These are phyloP conservation scores for Infundibulicybe gibba DNA, from an alignment of 768 basidiomycete genomes.

Conservation along the genomic window DNA sequence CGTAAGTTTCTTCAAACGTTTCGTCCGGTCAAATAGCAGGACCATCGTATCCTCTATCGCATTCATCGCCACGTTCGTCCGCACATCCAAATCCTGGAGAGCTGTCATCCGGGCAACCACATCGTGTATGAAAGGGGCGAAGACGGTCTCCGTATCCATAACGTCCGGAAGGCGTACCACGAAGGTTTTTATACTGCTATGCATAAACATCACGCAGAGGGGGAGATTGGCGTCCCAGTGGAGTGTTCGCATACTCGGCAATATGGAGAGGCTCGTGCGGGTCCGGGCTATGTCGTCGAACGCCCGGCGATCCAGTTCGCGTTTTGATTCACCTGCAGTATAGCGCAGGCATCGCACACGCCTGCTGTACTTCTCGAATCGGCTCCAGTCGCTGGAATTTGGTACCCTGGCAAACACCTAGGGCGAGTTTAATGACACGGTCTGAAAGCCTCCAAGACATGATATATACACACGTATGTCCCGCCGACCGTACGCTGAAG, in stretches of 20 bases:
- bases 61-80: slow-evolving; percentile 33
- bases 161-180: slow-evolving; percentile 20
- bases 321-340: slow-evolving; percentile 10
- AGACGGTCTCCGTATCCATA: slow-evolving; percentile 6
- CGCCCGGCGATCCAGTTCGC: slow-evolving; percentile 26
- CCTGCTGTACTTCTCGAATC: slow-evolving; percentile 50
- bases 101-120: slow-evolving; percentile 50
- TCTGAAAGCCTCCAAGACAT: background rate
- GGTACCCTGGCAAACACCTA: slow-evolving; percentile 40
- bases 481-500: slow-evolving; percentile 18
- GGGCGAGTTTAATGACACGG: background rate
- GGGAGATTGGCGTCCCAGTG: slow-evolving; percentile 36
- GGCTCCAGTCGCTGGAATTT: slow-evolving; percentile 48
- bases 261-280: slow-evolving; percentile 45
- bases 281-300: slow-evolving; percentile 59
- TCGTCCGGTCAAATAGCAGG: slow-evolving; percentile 33
- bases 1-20: slow-evolving; percentile 41
- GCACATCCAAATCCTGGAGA: slow-evolving; percentile 43
- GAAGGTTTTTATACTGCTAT: slow-evolving; percentile 40
- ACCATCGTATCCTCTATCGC: slow-evolving; percentile 37
- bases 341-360: slow-evolving; percentile 39
- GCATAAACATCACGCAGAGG: slow-evolving; percentile 53
- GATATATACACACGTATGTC: slow-evolving; percentile 17
- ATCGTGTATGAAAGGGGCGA: slow-evolving; percentile 27
- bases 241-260: slow-evolving; percentile 52